Evolutionary conservation across 768 basidiomycete species (phyloP), one percentile per base, ranked within the genome.

Genomic region (Phaeolepiota aurea): DNA sequence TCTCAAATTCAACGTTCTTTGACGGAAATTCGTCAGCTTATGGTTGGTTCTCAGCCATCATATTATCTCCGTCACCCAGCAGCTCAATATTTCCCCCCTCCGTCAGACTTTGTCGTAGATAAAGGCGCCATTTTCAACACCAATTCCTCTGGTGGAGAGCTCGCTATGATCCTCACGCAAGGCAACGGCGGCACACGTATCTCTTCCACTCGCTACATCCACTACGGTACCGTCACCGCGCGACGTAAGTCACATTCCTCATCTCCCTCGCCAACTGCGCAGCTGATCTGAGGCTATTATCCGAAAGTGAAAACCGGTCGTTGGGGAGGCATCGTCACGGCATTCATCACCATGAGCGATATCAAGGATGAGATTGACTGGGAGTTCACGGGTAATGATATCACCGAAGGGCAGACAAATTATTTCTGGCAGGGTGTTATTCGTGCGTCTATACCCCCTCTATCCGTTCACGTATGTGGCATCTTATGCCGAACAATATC

Each of bases 301-400:
- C n/a, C n/a, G n/a, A n/a, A n/a, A 84, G 82, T 87, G 48, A 88
- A 87, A 63, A 82, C 86, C 1, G 77, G 83, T 31, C 74, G 76
- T 42, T 88, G 85, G 86, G 69, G 56, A 13, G 88, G 88, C 22
- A 79, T 92, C 4, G 82, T 93, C 40, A 81, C 82, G 1, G 88
- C 89, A 5, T 85, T 84, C 61, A 86, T 88, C 52, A 83, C 81
- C 3, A 90, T 90, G 88, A 77, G 75, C 50, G 76, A 82, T 48
- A 70, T 88, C 50, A 87, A 85, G 55, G 84, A 87, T 52, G 87
- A 89, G 55, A 85, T 90, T 38, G 87, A 90, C 48, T 88, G 87
- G 86, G 86, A 88, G 55, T 89, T 80, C 51, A 82, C 85, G 41
- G 84, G 85, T 4, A 64, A 64, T 34, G 52, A 60, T 14, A 80